These are phyloP conservation scores for Saccharomycopsis sp. DNA, from an alignment of 805 yeast genomes.

Conservation along the genomic window DNA sequence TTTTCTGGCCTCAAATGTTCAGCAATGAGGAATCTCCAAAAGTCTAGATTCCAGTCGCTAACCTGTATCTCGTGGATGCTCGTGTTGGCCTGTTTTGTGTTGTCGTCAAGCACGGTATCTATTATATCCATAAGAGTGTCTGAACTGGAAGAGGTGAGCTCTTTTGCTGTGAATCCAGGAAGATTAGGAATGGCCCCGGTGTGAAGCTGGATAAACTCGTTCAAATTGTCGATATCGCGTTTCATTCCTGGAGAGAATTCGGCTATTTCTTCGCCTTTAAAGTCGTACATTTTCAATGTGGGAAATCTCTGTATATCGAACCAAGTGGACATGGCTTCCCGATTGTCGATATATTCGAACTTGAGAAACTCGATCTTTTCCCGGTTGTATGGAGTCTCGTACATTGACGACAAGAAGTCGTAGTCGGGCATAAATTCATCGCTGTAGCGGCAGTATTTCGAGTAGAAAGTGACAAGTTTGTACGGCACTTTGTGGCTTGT, in stretches of 20 bases:
- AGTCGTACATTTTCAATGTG: conserved; percentile 1
- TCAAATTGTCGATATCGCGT: conserved; percentile 6
- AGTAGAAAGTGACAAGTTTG: neutral
- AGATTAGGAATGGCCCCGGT: neutral
- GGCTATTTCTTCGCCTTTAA: neutral
- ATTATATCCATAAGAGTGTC: neutral
- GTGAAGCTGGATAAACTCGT: conserved; percentile 1
- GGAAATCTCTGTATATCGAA: conserved; percentile 3
- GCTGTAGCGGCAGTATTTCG: neutral
- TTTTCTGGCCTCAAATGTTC: neutral
- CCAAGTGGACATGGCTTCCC: neutral
- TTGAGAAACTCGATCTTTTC: neutral
- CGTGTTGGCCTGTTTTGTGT: neutral
- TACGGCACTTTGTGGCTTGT: neutral
- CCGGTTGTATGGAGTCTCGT: neutral
- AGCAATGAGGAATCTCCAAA: conserved; percentile 1
- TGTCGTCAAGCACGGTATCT: neutral
- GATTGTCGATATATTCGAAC: neutral
- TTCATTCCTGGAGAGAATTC: neutral
- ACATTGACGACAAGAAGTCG: neutral
- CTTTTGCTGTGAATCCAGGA: neutral
- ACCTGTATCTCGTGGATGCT: neutral
- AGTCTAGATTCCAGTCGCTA: neutral
- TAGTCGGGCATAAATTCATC: neutral
- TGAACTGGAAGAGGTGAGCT: neutral